Conservation (phyloP, 352 stramenopile genomes). For the Thalassiosira oceanica region DNA sequence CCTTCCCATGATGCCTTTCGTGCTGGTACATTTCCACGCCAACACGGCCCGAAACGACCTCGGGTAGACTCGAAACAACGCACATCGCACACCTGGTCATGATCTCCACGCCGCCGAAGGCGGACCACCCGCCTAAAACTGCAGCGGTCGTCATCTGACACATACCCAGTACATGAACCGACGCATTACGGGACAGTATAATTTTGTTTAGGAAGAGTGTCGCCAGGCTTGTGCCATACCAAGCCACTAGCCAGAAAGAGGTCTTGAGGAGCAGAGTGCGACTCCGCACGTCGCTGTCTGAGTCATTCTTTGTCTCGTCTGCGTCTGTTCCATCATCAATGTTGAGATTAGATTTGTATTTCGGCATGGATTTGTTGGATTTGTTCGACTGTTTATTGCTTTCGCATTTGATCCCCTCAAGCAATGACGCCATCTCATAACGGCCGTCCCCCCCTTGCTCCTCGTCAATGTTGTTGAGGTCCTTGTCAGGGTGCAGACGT, state of each 20-base stretch:
- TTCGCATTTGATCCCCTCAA: no score
- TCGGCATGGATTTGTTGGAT: background rate
- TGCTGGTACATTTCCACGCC: no score
- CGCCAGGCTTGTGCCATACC: slow-evolving; percentile 42
- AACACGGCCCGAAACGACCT: no score
- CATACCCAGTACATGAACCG: slow-evolving; percentile 49
- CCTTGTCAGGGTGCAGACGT: no score
- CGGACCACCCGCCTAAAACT: slow-evolving; percentile 39
- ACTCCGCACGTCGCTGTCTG: slow-evolving; percentile 25
- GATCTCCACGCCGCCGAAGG: slow-evolving; percentile 23
- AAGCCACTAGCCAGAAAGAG: slow-evolving; percentile 40
- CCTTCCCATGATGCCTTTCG: no score
- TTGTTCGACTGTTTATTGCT: background rate
- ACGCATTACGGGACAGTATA: slow-evolving; percentile 27
- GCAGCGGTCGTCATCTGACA: slow-evolving; percentile 53
- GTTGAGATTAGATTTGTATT: slow-evolving; percentile 3
- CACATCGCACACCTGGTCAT: no score
- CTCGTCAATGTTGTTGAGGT: slow-evolving; percentile 12
- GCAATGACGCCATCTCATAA: slow-evolving; percentile 4
- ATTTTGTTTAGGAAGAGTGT: slow-evolving; percentile 58
- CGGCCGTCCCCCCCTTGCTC: no score
- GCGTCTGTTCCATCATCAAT: background rate
- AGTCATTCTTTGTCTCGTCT: slow-evolving; percentile 1
- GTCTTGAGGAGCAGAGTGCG: slow-evolving; percentile 37
- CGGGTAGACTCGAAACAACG: no score